Evolutionary conservation across 2,329 filamentous ascomycete species (phyloP).

Genomic region (Aspergillus aculeatinus): DNA sequence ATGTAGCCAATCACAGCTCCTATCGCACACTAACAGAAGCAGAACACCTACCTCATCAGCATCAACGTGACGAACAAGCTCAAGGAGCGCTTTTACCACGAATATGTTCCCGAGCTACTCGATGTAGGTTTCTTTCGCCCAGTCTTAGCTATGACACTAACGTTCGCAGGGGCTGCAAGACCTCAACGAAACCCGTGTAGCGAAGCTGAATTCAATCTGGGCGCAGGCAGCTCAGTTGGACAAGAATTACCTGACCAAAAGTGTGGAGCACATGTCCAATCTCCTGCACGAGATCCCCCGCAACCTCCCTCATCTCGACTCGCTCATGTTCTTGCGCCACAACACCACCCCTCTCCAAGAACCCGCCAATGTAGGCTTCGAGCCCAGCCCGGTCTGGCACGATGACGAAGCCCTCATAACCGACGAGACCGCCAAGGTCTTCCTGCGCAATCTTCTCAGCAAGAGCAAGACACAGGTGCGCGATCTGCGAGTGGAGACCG

Average conservation of each 20-base stretch:
- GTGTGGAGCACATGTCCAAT: constrained; percentile 68
- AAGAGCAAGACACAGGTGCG: constrained; percentile 85
- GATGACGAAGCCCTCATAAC: constrained; percentile 84
- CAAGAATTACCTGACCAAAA: constrained; percentile 71
- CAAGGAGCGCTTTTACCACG: constrained; percentile 95
- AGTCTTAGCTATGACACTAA: constrained; percentile 5
- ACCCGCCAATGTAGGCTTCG: constrained; percentile 79
- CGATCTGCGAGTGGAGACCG: constrained; percentile 77
- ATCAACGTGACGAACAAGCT: constrained; percentile 98
- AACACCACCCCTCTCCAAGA: constrained; percentile 82
- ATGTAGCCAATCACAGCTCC: neutral
- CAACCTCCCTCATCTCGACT: constrained; percentile 86
- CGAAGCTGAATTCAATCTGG: constrained; percentile 85
- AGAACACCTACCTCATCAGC: constrained; percentile 92
- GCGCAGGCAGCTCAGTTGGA: constrained; percentile 76
- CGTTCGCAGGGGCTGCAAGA: constrained; percentile 69
- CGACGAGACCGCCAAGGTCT: constrained; percentile 84
- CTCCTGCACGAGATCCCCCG: constrained; percentile 78
- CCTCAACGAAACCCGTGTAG: constrained; percentile 81
- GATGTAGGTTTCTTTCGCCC: constrained; percentile 59
- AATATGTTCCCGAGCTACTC: constrained; percentile 90
- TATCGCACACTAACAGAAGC: constrained; percentile 24
- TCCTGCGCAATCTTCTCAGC: constrained; percentile 83
- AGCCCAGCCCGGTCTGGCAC: constrained; percentile 95
- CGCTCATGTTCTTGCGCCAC: constrained; percentile 96